These are phyloP conservation scores for Verticillium klebahnii DNA, from an alignment of 2,329 filamentous ascomycete species.

Conservation along the genomic window DNA sequence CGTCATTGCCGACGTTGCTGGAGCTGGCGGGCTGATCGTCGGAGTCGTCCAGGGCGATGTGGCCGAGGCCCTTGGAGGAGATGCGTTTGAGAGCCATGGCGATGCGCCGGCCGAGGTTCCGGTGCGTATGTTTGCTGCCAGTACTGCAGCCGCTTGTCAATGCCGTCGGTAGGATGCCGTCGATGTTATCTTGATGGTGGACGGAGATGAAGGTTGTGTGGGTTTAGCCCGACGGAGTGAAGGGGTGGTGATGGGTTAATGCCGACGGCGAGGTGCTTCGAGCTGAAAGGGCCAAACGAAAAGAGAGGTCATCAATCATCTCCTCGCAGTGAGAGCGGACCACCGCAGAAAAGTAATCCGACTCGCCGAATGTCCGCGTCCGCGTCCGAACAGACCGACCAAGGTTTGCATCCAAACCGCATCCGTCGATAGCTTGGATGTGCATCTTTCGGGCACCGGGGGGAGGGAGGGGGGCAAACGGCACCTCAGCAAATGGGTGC, in stretches of 20 bases:
- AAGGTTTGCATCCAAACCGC: not conserved
- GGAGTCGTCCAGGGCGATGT: constrained; percentile 18
- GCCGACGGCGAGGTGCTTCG: not conserved
- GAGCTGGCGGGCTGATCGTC: constrained; percentile 16
- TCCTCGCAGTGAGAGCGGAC: not conserved
- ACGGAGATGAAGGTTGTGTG: not conserved
- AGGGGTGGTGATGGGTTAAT: not conserved
- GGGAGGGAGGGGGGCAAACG: too few relatives aligned
- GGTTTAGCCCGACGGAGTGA: not conserved
- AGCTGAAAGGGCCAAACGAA: too few relatives aligned
- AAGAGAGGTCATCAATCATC: not conserved
- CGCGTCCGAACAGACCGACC: not conserved
- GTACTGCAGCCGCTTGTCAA: not conserved
- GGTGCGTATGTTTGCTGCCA: not conserved
- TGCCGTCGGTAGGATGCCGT: not conserved
- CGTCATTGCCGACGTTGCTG: constrained; percentile 21
- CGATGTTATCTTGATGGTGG: not conserved
- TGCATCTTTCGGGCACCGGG: too few relatives aligned
- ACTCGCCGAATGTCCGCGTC: not conserved
- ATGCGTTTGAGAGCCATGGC: constrained; percentile 22
- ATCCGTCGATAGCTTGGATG: not conserved
- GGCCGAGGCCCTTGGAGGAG: constrained; percentile 20
- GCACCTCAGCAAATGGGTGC: too few relatives aligned
- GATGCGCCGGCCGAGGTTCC: not conserved
- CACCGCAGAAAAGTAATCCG: not conserved